Evolutionary conservation across 495 filamentous ascomycete genomes (phyloP).

Genomic region (Usnea hakonensis): DNA sequence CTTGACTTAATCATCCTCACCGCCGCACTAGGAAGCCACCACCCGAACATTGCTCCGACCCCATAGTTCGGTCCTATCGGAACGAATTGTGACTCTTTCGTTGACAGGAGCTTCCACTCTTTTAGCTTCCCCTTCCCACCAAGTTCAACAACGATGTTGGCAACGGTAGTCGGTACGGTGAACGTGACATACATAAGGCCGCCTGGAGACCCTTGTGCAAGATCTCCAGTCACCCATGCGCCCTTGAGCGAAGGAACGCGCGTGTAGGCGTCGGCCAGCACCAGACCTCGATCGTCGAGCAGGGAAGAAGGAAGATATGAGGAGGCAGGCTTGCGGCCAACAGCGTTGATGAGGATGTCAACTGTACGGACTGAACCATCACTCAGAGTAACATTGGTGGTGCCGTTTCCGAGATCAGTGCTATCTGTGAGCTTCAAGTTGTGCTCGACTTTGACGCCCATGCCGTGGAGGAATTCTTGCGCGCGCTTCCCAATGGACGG

Average conservation of each 20-base stretch:
- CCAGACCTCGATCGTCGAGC: constrained; percentile 37
- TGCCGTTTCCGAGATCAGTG: constrained; percentile 4
- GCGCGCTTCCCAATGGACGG: constrained; percentile 29
- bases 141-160: constrained; percentile 20
- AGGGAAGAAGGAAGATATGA: constrained; percentile 41
- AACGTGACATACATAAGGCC: constrained; percentile 18
- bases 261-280: constrained; percentile 40
- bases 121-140: constrained; percentile 12
- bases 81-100: constrained; percentile 28
- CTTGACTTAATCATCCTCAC: constrained; percentile 22
- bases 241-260: constrained; percentile 24
- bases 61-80: constrained; percentile 25
- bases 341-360: constrained; percentile 51
- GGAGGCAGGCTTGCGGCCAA: constrained; percentile 49
- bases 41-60: constrained; percentile 26
- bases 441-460: constrained; percentile 43
- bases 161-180: constrained; percentile 6
- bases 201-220: constrained; percentile 26
- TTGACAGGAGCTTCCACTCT: constrained; percentile 27
- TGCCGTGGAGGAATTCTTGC: constrained; percentile 39
- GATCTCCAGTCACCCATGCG: constrained; percentile 49
- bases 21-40: constrained; percentile 25
- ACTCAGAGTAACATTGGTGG: constrained; percentile 16
- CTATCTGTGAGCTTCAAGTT: constrained; percentile 30
- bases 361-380: constrained; percentile 26